Percentiles rank a stretch among this genome's conserved stretches.
Evolutionary conservation across 257 asterid species (phyloP).

Genomic region (Gynochthodes officinalis): DNA sequence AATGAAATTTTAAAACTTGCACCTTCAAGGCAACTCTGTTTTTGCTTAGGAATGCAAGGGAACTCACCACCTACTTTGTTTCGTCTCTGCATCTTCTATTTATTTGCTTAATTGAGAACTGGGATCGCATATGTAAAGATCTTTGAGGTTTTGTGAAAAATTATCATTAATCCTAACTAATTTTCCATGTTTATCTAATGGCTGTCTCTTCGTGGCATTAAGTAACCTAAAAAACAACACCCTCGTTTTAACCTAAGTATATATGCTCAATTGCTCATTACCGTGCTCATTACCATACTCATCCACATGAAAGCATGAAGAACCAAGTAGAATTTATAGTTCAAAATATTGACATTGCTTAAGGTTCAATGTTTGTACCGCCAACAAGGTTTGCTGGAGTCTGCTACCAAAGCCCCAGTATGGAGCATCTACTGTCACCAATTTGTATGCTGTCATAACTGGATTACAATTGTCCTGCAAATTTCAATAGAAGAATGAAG

Average conservation of each 20-base stretch:
- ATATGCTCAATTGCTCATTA: too few species aligned
- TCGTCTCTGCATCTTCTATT: not conserved
- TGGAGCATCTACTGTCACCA: conserved; percentile 82
- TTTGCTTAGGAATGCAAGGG: not conserved
- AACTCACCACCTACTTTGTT: too few species aligned
- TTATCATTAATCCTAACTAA: not conserved
- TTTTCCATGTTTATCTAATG: not conserved
- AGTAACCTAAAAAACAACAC: not conserved
- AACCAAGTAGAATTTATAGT: not conserved
- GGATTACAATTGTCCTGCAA: conserved; percentile 70
- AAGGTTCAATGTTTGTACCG: conserved; percentile 42
- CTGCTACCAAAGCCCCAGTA: conserved; percentile 87
- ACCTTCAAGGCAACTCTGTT: too few species aligned
- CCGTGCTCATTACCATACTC: not conserved
- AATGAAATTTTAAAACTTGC: too few species aligned
- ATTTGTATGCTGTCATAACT: conserved; percentile 86
- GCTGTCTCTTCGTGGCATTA: not conserved
- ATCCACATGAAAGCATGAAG: not conserved
- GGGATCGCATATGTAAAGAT: not conserved
- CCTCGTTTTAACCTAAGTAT: not conserved
- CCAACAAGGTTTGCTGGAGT: conserved; percentile 72
- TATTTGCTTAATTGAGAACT: not conserved
- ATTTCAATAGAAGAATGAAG: not conserved
- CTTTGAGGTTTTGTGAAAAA: not conserved
- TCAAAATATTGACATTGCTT: not conserved